Percentiles rank a stretch among this genome's conserved stretches.
phyloP scores from a whole-genome alignment of 2,329 filamentous ascomycete species.

The Ustilaginoidea virens region DNA sequence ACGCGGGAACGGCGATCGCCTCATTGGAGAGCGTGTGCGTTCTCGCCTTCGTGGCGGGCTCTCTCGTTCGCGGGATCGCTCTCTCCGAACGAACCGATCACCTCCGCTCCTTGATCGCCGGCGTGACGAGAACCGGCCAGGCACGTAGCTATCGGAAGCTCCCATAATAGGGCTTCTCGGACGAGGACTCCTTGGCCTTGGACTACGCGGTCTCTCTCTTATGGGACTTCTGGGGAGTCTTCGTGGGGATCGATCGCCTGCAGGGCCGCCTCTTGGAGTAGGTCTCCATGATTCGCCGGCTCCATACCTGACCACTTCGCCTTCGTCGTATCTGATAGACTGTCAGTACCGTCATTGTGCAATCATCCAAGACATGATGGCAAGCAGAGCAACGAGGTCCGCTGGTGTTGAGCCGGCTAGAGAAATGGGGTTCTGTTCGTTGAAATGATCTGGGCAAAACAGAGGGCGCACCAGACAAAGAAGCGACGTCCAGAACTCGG shows the following conservation, averaged over 20 bases:
- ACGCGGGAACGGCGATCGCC: constrained; percentile 22
- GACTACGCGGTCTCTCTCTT: constrained; percentile 15
- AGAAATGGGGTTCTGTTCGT: no score
- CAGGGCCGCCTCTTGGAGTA: constrained; percentile 26
- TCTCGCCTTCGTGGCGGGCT: constrained; percentile 21
- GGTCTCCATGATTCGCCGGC: constrained; percentile 47
- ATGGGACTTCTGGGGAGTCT: constrained; percentile 15
- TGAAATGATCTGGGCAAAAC: no score
- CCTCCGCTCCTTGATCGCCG: constrained; percentile 25
- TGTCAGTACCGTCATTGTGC: constrained; percentile 3
- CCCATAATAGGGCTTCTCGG: constrained; percentile 21
- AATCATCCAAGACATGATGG: no score
- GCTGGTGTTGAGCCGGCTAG: no score
- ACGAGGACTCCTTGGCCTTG: constrained; percentile 23
- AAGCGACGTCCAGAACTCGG: no score
- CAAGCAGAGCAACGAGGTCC: no score
- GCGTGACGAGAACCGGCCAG: constrained; percentile 25
- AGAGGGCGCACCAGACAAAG: no score
- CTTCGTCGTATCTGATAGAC: constrained; percentile 38
- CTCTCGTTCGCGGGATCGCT: constrained; percentile 25
- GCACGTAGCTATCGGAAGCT: constrained; percentile 30
- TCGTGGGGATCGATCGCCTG: constrained; percentile 28
- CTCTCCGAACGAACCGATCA: constrained; percentile 24
- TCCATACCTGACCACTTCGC: constrained; percentile 45
- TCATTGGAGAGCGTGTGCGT: constrained; percentile 19